phyloP scores from a whole-genome alignment of 2,329 filamentous ascomycete species.

The Clarireedia homoeocarpa region DNA sequence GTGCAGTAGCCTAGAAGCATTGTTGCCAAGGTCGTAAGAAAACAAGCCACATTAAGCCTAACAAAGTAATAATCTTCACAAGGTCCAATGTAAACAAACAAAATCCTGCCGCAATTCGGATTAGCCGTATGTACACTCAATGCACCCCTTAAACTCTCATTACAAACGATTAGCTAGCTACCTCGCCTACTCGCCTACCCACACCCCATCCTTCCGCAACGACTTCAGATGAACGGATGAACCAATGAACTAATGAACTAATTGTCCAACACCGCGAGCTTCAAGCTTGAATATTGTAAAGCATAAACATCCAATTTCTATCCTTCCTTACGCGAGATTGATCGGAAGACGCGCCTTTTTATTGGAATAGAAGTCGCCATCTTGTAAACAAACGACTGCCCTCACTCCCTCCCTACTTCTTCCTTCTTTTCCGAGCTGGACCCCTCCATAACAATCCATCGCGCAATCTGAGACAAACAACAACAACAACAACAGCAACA shows the following conservation, averaged over 20 bases:
- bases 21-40: no score
- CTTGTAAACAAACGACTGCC: background rate
- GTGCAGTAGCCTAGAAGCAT: background rate
- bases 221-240: background rate
- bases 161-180: no score
- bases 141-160: background rate
- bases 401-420: background rate
- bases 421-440: background rate
- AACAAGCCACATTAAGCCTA: background rate
- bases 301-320: background rate
- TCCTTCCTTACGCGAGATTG: background rate
- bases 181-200: no score
- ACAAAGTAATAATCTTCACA: background rate
- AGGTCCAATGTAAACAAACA: background rate
- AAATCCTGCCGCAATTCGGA: background rate
- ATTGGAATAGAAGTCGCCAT: background rate
- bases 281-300: background rate
- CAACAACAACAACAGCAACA: no score
- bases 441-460: no score
- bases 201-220: no score
- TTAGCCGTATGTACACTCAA: no score
- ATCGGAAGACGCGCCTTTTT: background rate
- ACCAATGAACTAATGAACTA: no score
- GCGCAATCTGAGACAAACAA: no score
- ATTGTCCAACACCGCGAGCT: no score